Evolutionary conservation across 805 yeast species (phyloP), one percentile per base, ranked within the genome.

Genomic region (Teunomyces stri): DNA sequence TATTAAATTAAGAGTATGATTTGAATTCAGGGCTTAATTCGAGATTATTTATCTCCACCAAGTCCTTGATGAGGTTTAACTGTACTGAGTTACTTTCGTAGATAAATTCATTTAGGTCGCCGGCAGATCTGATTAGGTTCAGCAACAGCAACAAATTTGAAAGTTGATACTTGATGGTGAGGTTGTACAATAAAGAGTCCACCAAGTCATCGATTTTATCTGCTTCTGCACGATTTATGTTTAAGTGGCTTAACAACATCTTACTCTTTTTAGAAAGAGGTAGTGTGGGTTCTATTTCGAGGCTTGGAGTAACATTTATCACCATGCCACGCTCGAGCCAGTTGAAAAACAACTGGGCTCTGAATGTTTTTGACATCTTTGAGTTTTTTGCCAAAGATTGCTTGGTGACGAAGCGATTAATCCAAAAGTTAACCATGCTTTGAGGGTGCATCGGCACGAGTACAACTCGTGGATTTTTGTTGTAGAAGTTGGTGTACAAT

Each of bases 141-240:
- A 48, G 6, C 29, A 60, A 28, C 22, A 38, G 16, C 22, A 45
- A 30, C 43, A 57, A 59, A 48, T 69, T 72, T 4, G 53, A 38
- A 4, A 52, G 40, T 16, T 84, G 81, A 10, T 65, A 56, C 11
- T 68, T 44, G 72, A 79, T 77, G 0, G 79, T 71, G 2, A 82
- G 49, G 1, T 80, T 86, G 59, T 85, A 88, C 12, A 84, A 63
- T n/a, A 84, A 64, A 0, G 85, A 72, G 59, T 85, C 91, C 6
- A 82, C 78, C 46, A 84, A 64, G 59, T 85, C 91, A 58, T 85
- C 91, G 37, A 78, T 77, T 58, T 84, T 84, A 16, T 59, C 62
- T 7, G 22, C 21, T 13, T 41, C 43, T 16, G 22, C 22, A 12
- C 22, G 15, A 15, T 18, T 21, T 21, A 27, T 40, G 15, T 42